Conservation (phyloP, 179 eudicot species). For the Beta lomatogona region DNA sequence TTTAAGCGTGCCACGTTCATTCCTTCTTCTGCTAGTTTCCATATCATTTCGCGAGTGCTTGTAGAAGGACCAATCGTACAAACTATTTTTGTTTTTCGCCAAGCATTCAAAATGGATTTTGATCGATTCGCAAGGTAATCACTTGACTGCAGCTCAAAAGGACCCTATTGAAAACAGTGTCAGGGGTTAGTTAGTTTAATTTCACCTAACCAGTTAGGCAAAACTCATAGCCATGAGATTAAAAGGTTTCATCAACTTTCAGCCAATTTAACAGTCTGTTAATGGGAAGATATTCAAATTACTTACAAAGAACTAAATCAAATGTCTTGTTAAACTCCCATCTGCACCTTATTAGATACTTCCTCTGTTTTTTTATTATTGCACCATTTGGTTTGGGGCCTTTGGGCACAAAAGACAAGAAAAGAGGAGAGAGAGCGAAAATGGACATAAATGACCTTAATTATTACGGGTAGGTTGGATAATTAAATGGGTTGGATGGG, state of each 20-base stretch:
- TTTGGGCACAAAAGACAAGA: no score
- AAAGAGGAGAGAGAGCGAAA: no score
- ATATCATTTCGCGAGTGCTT: conserved; percentile 91
- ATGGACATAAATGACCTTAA: no score
- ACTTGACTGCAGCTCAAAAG: conserved; percentile 47
- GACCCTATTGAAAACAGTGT: conserved; percentile 25
- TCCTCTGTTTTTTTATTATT: no score
- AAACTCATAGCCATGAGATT: not conserved
- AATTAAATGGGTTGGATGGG: no score
- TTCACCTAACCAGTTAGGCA: not conserved
- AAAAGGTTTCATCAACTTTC: not conserved
- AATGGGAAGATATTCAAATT: no score
- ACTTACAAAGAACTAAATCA: no score
- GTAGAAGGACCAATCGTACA: conserved; percentile 98
- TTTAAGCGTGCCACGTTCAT: conserved; percentile 98
- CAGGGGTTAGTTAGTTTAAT: not conserved
- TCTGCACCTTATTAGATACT: not conserved
- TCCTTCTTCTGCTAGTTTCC: conserved; percentile 94
- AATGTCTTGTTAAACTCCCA: not conserved
- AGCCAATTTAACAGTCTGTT: not conserved
- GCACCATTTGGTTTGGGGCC: no score
- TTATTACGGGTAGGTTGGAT: no score
- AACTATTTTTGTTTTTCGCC: conserved; percentile 90
- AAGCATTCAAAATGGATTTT: conserved; percentile 24
- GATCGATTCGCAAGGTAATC: conserved; percentile 32